Conservation (phyloP, 2,329 filamentous ascomycete genomes). For the Calonectria hawksworthii region DNA sequence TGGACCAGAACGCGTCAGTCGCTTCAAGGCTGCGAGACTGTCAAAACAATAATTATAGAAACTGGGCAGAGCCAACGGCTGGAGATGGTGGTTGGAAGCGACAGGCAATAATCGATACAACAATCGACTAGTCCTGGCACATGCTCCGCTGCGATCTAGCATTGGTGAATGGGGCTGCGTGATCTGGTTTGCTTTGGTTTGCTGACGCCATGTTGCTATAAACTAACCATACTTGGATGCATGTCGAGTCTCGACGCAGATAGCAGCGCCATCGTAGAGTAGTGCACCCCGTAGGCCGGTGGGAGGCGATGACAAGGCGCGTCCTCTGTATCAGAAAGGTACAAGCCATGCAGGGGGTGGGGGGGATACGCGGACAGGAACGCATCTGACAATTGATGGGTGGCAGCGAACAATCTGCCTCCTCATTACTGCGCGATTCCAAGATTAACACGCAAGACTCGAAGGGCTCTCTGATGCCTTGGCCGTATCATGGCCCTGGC, state of each 20-base stretch:
- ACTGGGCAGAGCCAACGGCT: constrained; percentile 22
- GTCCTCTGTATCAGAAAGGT: neutral
- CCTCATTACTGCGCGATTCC: constrained; percentile 67
- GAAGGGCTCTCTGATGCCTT: constrained; percentile 74
- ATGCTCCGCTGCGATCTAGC: constrained; percentile 36
- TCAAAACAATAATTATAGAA: constrained; percentile 59
- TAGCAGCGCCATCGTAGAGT: constrained; percentile 2
- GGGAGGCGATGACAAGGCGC: neutral
- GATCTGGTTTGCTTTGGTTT: constrained; percentile 20
- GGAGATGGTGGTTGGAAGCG: constrained; percentile 22
- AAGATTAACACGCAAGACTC: constrained; percentile 59
- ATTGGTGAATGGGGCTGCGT: constrained; percentile 28
- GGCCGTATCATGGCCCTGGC: constrained; percentile 62
- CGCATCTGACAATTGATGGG: constrained; percentile 63
- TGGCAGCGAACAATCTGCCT: constrained; percentile 68
- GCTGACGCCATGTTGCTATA: neutral
- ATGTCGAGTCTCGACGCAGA: neutral
- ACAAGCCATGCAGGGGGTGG: neutral
- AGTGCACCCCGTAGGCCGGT: neutral
- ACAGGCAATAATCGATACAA: constrained; percentile 43
- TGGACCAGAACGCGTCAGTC: constrained; percentile 74
- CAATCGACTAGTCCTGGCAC: constrained; percentile 47
- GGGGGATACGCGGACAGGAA: constrained; percentile 36
- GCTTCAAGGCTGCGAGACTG: constrained; percentile 80
- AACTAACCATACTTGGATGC: constrained; percentile 15